phyloP scores from a whole-genome alignment of 495 filamentous ascomycete genomes.

The Corynascus novoguineensis region DNA sequence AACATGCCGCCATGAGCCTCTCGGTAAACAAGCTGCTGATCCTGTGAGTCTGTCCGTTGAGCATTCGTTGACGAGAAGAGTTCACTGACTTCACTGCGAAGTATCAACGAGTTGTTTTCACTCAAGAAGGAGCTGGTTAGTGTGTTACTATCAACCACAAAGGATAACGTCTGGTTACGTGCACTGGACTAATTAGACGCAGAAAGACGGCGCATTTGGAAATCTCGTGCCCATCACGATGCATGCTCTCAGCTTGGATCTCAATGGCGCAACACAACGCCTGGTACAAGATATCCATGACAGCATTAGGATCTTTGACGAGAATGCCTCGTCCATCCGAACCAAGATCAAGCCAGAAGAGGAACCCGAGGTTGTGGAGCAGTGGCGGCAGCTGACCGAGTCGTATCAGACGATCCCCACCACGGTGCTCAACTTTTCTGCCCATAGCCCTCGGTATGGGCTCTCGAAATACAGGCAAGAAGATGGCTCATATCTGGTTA shows the following conservation, averaged over 20 bases:
- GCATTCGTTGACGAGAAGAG: neutral
- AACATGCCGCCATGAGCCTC: conserved; percentile 1
- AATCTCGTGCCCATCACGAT: conserved; percentile 19
- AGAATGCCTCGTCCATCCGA: neutral
- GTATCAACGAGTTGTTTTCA: conserved; percentile 22
- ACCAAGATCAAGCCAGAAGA: neutral
- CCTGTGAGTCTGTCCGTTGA: conserved; percentile 10
- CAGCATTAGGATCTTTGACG: conserved; percentile 5
- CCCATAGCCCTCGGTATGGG: conserved; percentile 18
- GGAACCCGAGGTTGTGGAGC: neutral
- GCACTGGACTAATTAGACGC: neutral
- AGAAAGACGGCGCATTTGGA: conserved; percentile 12
- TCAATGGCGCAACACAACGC: neutral
- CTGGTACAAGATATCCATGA: neutral
- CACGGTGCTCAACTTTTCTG: conserved; percentile 16
- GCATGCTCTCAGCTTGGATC: neutral
- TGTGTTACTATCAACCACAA: neutral
- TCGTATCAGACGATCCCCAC: conserved; percentile 17
- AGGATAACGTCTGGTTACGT: neutral
- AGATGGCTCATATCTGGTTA: conserved; percentile 18
- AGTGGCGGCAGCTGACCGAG: neutral
- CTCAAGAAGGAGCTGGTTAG: conserved; percentile 23
- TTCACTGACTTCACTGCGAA: neutral
- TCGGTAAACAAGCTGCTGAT: conserved; percentile 12
- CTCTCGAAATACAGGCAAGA: conserved; percentile 8